Evolutionary conservation across 306 rosid species (phyloP).

Genomic region (Myrica gale): DNA sequence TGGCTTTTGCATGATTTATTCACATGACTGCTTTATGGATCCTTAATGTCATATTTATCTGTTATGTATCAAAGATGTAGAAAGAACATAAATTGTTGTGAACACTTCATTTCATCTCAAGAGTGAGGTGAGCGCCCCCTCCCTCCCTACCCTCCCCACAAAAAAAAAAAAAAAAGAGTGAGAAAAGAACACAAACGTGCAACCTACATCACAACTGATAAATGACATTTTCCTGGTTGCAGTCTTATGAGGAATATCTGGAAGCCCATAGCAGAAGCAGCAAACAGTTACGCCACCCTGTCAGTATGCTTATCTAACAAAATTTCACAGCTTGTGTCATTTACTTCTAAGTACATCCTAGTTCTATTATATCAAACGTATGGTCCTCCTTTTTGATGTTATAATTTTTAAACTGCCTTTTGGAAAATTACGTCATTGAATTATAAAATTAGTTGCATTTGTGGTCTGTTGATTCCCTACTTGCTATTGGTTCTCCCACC

Average conservation of each 20-base stretch:
- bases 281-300: slow-evolving; percentile 27
- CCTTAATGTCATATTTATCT: too few relatives aligned
- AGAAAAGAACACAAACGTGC: too few relatives aligned
- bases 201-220: background rate
- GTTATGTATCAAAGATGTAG: background rate
- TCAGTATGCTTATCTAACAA: slow-evolving; percentile 24
- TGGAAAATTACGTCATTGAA: background rate
- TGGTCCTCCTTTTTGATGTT: too few relatives aligned
- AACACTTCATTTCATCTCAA: background rate
- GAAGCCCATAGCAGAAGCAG: slow-evolving; percentile 42
- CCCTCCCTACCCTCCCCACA: too few relatives aligned
- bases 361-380: background rate
- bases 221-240: slow-evolving; percentile 15
- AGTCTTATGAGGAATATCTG: slow-evolving; percentile 53
- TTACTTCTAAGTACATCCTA: background rate
- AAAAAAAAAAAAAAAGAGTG: too few relatives aligned
- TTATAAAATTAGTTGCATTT: background rate
- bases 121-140: too few relatives aligned
- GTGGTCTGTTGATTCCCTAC: background rate
- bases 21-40: background rate
- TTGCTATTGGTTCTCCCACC: background rate
- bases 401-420: too few relatives aligned
- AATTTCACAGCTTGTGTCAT: background rate
- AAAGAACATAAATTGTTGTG: background rate
- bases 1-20: background rate